These are phyloP conservation scores for Babesia ovis DNA, from an alignment of 169 alveolate genomes.

Conservation along the genomic window DNA sequence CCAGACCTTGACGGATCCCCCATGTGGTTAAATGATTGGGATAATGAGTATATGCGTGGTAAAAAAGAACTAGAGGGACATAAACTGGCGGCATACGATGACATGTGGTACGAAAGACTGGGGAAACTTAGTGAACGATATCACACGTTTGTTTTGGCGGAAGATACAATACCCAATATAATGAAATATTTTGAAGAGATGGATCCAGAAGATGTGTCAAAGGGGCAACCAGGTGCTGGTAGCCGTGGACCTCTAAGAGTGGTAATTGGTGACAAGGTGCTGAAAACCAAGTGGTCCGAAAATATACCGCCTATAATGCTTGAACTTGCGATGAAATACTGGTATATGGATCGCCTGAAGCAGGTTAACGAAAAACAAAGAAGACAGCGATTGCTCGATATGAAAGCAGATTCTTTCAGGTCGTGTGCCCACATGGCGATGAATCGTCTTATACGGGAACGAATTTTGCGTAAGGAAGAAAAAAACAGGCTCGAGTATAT, in stretches of 20 bases:
- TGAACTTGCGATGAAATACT: constrained; percentile 6
- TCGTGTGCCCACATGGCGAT: neutral
- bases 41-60: constrained; percentile 29
- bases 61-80: neutral
- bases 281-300: constrained; percentile 28
- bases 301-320: constrained; percentile 6
- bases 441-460: constrained; percentile 9
- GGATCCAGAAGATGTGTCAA: neutral
- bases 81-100: constrained; percentile 13
- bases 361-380: neutral
- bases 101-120: constrained; percentile 37
- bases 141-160: neutral
- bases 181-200: neutral
- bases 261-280: constrained; percentile 6
- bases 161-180: neutral
- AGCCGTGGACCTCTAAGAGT: neutral
- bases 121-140: neutral
- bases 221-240: neutral
- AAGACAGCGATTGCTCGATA: constrained; percentile 12
- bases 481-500: constrained; percentile 28
- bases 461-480: neutral
- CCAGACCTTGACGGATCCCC: constrained; percentile 14
- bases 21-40: constrained; percentile 6
- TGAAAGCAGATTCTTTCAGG: constrained; percentile 17
- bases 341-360: too few relatives aligned